phyloP scores from a whole-genome alignment of 2,329 filamentous ascomycete genomes.

The Achaetomium macrosporum region DNA sequence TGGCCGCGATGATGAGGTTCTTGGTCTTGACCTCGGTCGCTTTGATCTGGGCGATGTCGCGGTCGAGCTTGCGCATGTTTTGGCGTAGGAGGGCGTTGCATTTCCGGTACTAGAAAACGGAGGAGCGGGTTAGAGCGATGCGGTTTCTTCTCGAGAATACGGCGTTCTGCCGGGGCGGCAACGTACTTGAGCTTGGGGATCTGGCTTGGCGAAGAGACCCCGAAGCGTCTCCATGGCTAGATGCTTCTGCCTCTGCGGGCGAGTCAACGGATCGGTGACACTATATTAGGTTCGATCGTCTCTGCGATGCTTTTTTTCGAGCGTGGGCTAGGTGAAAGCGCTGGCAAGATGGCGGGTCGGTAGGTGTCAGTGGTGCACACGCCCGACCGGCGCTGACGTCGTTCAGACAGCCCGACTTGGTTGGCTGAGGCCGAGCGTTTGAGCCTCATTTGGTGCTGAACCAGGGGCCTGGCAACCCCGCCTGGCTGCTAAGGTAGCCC shows the following conservation, averaged over 20 bases:
- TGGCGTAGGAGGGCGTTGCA: slow-evolving; percentile 84
- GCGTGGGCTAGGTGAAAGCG: not conserved
- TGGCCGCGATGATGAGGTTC: slow-evolving; percentile 75
- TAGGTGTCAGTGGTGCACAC: not conserved
- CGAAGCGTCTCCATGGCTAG: slow-evolving; percentile 76
- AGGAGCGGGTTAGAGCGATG: slow-evolving; percentile 1
- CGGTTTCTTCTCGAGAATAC: not conserved
- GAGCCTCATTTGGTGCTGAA: too few species aligned
- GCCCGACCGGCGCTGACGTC: slow-evolving; percentile 6
- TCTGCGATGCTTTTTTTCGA: not conserved
- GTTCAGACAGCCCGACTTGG: not conserved
- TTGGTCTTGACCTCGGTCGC: slow-evolving; percentile 78
- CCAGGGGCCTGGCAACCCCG: too few species aligned
- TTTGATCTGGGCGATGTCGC: slow-evolving; percentile 77
- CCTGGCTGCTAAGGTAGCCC: too few species aligned
- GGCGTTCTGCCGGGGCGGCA: not conserved
- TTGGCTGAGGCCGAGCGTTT: too few species aligned
- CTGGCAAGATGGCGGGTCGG: not conserved
- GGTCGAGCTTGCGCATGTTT: slow-evolving; percentile 91
- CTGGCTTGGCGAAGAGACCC: slow-evolving; percentile 82
- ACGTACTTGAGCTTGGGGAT: slow-evolving; percentile 82
- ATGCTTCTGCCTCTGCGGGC: not conserved
- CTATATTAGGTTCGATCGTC: too few species aligned
- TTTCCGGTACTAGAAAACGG: slow-evolving; percentile 69
- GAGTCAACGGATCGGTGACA: not conserved